Evolutionary conservation across 2,329 filamentous ascomycete genomes (phyloP).

Genomic region (Pseudogymnoascus sp.): DNA sequence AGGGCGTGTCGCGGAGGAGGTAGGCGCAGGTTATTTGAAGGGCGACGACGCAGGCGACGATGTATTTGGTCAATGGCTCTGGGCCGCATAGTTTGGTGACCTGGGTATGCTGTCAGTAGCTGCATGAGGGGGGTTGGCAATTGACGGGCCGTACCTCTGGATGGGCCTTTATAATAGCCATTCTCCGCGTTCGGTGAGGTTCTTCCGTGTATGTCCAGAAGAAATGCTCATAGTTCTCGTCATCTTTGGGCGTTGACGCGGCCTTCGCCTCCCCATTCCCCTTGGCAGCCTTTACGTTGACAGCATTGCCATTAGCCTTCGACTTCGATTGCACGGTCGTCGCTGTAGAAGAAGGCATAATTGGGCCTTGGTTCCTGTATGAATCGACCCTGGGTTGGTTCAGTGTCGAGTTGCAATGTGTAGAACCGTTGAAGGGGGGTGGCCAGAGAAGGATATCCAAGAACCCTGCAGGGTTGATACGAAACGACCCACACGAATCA

Average conservation of each 20-base stretch:
- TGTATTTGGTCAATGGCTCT: slow-evolving; percentile 90
- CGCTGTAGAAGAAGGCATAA: neutral
- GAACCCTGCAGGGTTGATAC: neutral
- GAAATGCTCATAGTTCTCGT: slow-evolving; percentile 47
- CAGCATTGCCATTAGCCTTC: neutral
- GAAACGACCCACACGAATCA: slow-evolving; percentile 6
- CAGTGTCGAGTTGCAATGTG: neutral
- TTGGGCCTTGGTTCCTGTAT: neutral
- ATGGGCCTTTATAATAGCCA: slow-evolving; percentile 96
- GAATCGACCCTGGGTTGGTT: neutral
- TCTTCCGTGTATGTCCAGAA: slow-evolving; percentile 99
- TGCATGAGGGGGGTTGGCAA: neutral
- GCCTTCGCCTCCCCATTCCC: slow-evolving; percentile 11
- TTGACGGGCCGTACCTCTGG: slow-evolving; percentile 61
- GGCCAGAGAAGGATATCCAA: neutral
- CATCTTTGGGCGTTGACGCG: slow-evolving; percentile 16
- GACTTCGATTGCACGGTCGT: neutral
- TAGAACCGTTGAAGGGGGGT: neutral
- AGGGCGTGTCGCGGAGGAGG: slow-evolving; percentile 64
- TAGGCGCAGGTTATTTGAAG: slow-evolving; percentile 75
- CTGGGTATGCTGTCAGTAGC: slow-evolving; percentile 35
- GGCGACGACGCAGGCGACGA: slow-evolving; percentile 74
- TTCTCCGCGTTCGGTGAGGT: slow-evolving; percentile 80
- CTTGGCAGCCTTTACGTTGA: neutral
- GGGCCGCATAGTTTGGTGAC: slow-evolving; percentile 95